These are phyloP conservation scores for Penicillium bovifimosum DNA, from an alignment of 495 filamentous ascomycete genomes.

Conservation along the genomic window DNA sequence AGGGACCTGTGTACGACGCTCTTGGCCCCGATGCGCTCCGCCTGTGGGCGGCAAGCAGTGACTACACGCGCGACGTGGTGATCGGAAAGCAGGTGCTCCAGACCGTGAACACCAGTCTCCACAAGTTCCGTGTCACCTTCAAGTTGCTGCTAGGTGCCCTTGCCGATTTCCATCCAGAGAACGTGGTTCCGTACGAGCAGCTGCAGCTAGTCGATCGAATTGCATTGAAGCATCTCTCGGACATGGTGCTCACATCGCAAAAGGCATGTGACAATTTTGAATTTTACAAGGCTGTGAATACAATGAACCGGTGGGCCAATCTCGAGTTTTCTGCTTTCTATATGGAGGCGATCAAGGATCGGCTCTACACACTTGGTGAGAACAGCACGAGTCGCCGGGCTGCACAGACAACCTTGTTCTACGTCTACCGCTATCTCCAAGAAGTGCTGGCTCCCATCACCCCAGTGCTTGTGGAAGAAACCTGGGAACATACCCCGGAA, in stretches of 20 bases:
- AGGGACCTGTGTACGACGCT: slow-evolving; percentile 47
- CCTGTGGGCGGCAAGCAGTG: slow-evolving; percentile 84
- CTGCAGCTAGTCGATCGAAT: slow-evolving; percentile 60
- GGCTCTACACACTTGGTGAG: slow-evolving; percentile 72
- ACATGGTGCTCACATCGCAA: slow-evolving; percentile 54
- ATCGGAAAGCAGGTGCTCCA: slow-evolving; percentile 71
- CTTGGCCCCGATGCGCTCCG: slow-evolving; percentile 82
- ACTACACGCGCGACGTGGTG: slow-evolving; percentile 82
- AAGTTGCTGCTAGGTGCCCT: slow-evolving; percentile 84
- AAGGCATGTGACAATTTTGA: slow-evolving; percentile 63
- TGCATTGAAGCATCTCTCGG: slow-evolving; percentile 66
- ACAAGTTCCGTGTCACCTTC: slow-evolving; percentile 81
- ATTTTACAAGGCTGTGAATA: slow-evolving; percentile 71
- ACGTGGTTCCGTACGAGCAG: slow-evolving; percentile 36
- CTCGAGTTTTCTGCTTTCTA: slow-evolving; percentile 88
- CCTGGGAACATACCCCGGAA: slow-evolving; percentile 70
- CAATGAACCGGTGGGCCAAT: slow-evolving; percentile 73
- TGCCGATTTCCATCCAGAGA: slow-evolving; percentile 48
- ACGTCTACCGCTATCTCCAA: slow-evolving; percentile 65
- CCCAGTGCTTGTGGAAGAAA: slow-evolving; percentile 81
- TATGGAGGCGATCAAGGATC: slow-evolving; percentile 85
- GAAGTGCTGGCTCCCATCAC: slow-evolving; percentile 75
- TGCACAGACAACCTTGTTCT: slow-evolving; percentile 62
- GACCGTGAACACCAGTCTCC: slow-evolving; percentile 63
- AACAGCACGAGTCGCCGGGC: slow-evolving; percentile 45